These are phyloP conservation scores for Silybum marianum DNA, from an alignment of 129 eudicot genomes.

Conservation along the genomic window DNA sequence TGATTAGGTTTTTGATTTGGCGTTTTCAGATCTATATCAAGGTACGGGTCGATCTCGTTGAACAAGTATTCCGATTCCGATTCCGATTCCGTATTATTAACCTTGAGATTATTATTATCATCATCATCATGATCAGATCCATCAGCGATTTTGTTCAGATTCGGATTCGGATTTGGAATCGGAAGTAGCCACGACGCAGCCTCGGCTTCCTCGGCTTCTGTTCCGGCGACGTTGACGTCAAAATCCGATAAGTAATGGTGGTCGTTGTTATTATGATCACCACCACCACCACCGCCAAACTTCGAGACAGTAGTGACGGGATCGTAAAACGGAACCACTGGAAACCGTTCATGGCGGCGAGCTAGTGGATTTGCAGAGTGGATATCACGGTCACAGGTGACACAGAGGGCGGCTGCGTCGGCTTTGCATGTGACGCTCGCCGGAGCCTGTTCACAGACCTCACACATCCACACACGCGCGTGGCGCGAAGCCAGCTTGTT, in stretches of 20 bases:
- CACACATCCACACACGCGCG: conserved; percentile 87
- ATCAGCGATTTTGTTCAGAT: conserved; percentile 10
- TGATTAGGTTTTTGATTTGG: conserved; percentile 46
- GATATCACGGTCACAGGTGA: conserved; percentile 74
- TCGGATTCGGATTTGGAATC: conserved; percentile 35
- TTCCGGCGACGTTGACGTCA: conserved; percentile 38
- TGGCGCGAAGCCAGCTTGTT: conserved; percentile 93
- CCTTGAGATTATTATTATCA: conserved; percentile 26
- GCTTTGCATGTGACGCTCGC: conserved; percentile 86
- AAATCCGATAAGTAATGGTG: conserved; percentile 19
- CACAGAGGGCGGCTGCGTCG: conserved; percentile 84
- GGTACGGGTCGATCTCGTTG: conserved; percentile 60
- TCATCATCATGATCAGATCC: conserved; percentile 20
- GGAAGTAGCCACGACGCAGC: conserved; percentile 82
- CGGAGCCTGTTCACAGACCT: conserved; percentile 86
- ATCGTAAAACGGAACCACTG: conserved; percentile 69
- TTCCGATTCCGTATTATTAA: conserved; percentile 8
- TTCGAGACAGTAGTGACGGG: conserved; percentile 31
- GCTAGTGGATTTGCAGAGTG: conserved; percentile 84
- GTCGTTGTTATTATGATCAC: conserved; percentile 13
- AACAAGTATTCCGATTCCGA: conserved; percentile 52
- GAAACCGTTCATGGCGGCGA: conserved; percentile 84
- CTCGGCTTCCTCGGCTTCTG: conserved; percentile 70
- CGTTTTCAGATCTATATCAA: conserved; percentile 54
- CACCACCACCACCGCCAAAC: conserved; percentile 15